phyloP scores from a whole-genome alignment of 164 flowering plant species.

The Nymphaea colorata region DNA sequence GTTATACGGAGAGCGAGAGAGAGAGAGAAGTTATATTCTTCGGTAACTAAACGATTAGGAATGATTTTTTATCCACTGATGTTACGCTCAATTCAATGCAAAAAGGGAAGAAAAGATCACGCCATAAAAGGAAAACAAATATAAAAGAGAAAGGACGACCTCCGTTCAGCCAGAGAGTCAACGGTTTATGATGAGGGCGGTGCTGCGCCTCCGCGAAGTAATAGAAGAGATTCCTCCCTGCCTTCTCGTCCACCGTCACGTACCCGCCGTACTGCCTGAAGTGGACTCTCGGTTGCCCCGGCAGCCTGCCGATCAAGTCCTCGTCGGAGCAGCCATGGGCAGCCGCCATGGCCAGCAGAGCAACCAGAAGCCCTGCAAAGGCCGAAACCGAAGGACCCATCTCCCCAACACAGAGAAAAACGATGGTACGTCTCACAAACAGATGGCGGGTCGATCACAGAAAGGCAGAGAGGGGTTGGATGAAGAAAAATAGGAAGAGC shows the following conservation, averaged over 20 bases:
- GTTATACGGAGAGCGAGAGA: background rate
- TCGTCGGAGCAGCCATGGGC: conserved; percentile 10
- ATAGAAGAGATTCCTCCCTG: conserved; percentile 85
- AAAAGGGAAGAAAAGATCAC: no score
- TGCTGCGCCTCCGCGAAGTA: conserved; percentile 84
- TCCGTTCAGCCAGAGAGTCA: conserved; percentile 96
- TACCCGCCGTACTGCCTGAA: conserved; percentile 90
- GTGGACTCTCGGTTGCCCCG: conserved; percentile 74
- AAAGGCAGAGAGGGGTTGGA: background rate
- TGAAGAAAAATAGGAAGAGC: background rate
- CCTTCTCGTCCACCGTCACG: conserved; percentile 62
- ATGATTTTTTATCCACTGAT: no score
- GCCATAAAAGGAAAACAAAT: no score
- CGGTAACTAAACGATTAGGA: no score
- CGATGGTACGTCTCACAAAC: background rate
- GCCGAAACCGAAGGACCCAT: background rate
- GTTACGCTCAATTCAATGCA: no score
- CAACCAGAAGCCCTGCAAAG: background rate
- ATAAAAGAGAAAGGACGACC: conserved; percentile 24
- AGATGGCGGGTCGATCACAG: background rate
- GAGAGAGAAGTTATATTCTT: background rate
- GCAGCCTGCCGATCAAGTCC: conserved; percentile 65
- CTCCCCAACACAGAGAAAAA: background rate
- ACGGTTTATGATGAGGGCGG: conserved; percentile 47
- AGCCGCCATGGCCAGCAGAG: background rate